A percentile compares a stretch with the other conserved stretches of the same genome.
phyloP scores from a whole-genome alignment of 2,329 filamentous ascomycete species.

The Curvularia verruculosa region DNA sequence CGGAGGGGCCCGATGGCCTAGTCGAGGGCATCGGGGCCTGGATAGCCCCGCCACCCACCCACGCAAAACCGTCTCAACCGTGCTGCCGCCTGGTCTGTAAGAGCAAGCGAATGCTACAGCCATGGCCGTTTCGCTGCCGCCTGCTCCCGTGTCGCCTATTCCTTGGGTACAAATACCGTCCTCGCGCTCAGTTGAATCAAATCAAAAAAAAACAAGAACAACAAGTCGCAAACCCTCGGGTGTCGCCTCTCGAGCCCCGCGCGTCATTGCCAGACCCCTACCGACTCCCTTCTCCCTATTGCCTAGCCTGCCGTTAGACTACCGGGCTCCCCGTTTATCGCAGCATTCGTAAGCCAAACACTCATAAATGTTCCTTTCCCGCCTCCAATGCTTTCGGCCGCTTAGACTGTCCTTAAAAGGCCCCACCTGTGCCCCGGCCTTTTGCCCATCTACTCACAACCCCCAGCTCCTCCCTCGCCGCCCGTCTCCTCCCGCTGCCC shows the following conservation, averaged over 20 bases:
- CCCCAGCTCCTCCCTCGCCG: not conserved
- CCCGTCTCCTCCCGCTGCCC: constrained; percentile 15
- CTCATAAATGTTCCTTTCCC: constrained; percentile 20
- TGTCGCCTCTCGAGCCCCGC: constrained; percentile 25
- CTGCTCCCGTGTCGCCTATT: too few relatives aligned
- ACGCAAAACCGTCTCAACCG: constrained; percentile 12
- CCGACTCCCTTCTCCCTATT: constrained; percentile 21
- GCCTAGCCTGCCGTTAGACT: constrained; percentile 21
- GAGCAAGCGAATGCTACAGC: not conserved
- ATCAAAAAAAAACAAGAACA: too few relatives aligned
- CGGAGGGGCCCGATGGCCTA: constrained; percentile 9
- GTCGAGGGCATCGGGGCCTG: too few relatives aligned
- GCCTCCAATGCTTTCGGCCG: constrained; percentile 24
- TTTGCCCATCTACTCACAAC: constrained; percentile 3
- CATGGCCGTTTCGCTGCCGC: not conserved
- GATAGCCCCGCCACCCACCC: constrained; percentile 13
- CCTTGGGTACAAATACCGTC: too few relatives aligned
- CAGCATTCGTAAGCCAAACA: constrained; percentile 23
- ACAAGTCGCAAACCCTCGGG: constrained; percentile 17
- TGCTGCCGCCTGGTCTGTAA: constrained; percentile 3
- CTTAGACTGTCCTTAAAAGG: constrained; percentile 13
- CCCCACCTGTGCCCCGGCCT: constrained; percentile 6
- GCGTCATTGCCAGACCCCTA: constrained; percentile 23
- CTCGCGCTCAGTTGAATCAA: too few relatives aligned
- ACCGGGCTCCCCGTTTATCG: constrained; percentile 20